Conservation (phyloP, 257 asterid species). For the Ophiorrhiza pumila region DNA sequence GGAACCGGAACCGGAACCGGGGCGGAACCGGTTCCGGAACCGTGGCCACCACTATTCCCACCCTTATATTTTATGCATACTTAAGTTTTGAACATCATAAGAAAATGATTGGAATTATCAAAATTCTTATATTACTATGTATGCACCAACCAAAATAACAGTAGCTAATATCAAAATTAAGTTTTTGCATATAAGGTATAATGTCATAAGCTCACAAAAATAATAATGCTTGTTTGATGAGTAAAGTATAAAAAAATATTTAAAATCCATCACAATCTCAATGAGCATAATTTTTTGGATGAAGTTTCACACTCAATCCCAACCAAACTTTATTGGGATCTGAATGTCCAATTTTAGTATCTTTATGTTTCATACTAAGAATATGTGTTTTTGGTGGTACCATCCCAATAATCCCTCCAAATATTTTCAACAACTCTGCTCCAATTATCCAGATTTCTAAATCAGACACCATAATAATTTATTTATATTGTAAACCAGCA, state of each 20-base stretch:
- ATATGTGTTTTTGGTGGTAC: conserved; percentile 13
- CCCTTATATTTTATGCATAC: too few relatives aligned
- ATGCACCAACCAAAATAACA: too few relatives aligned
- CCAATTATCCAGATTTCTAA: background rate
- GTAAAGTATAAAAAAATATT: conserved; percentile 12
- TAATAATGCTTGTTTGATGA: background rate
- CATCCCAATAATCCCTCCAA: conserved; percentile 17
- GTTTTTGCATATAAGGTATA: too few relatives aligned
- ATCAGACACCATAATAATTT: background rate
- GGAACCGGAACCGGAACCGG: too few relatives aligned
- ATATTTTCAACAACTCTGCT: background rate
- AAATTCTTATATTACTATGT: too few relatives aligned
- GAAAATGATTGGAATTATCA: too few relatives aligned
- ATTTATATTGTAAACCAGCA: too few relatives aligned
- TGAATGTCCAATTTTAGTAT: background rate
- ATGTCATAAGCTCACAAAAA: background rate
- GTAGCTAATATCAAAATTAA: too few relatives aligned
- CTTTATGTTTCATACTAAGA: conserved; percentile 39
- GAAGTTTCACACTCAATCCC: conserved; percentile 36
- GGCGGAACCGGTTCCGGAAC: too few relatives aligned
- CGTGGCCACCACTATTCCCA: too few relatives aligned
- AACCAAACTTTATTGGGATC: conserved; percentile 43
- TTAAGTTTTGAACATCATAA: too few relatives aligned
- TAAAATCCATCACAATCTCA: conserved; percentile 28
- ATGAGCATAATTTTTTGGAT: conserved; percentile 27